Percentiles rank a stretch among this genome's conserved stretches.
Conservation (phyloP, 2,329 filamentous ascomycete species). For the Fusarium armeniacum region DNA sequence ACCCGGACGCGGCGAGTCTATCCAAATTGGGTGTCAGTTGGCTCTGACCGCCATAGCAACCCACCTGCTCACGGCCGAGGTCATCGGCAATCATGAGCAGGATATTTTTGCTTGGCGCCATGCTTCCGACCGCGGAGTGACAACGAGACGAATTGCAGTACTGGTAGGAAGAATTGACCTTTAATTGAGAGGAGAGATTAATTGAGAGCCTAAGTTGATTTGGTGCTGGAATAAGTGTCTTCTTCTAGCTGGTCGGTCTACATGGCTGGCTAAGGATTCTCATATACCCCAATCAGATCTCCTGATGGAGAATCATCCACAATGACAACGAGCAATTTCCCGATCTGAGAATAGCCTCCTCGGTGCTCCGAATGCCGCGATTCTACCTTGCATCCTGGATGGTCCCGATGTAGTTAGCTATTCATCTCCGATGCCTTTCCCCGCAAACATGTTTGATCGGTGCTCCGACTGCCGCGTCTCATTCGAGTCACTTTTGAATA, state of each 20-base stretch:
- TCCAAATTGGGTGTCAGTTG: neutral
- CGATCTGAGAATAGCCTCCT: neutral
- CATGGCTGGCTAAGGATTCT: neutral
- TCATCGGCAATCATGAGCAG: neutral
- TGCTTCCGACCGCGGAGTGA: rapidly evolving
- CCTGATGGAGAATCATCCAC: neutral
- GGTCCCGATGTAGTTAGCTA: neutral
- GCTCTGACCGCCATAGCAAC: neutral
- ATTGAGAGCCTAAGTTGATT: neutral
- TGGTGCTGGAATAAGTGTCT: neutral
- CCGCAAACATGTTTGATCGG: neutral
- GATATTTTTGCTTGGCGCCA: neutral
- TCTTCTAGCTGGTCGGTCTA: neutral
- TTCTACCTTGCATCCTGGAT: neutral
- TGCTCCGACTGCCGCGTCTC: neutral
- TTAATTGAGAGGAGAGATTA: rapidly evolving
- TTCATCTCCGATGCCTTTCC: neutral
- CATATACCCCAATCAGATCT: neutral
- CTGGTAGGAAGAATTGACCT: rapidly evolving
- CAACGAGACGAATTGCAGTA: neutral
- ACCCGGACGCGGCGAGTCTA: neutral
- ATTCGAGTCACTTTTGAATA: neutral
- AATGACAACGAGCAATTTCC: neutral
- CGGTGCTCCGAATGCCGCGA: neutral
- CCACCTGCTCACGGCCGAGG: neutral